phyloP scores from a whole-genome alignment of 2,329 filamentous ascomycete species.

The Colletotrichum noveboracense region DNA sequence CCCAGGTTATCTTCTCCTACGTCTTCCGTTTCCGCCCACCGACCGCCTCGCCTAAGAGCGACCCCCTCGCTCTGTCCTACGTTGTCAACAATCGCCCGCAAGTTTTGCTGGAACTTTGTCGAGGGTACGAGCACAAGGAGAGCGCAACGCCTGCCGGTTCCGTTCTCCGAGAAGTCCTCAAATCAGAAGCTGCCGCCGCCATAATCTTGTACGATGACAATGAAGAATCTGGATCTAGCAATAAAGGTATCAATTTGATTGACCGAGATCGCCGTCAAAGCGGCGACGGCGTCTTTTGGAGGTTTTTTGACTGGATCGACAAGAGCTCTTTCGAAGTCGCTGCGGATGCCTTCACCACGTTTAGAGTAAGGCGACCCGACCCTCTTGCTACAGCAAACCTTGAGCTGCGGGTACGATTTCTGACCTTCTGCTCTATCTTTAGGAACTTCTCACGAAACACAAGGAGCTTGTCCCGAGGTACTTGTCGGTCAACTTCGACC shows the following conservation, averaged over 20 bases:
- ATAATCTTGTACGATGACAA: constrained; percentile 94
- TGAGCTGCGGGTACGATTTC: not conserved
- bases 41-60: constrained; percentile 68
- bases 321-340: constrained; percentile 95
- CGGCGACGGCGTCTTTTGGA: constrained; percentile 91
- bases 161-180: constrained; percentile 85
- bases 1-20: constrained; percentile 94
- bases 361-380: constrained; percentile 68
- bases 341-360: constrained; percentile 97
- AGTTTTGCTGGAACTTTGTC: constrained; percentile 86
- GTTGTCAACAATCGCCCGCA: constrained; percentile 87
- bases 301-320: constrained; percentile 97
- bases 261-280: constrained; percentile 77
- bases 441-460: constrained; percentile 95
- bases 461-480: constrained; percentile 91
- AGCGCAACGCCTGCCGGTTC: constrained; percentile 91
- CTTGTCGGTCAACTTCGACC: constrained; percentile 85
- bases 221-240: constrained; percentile 69
- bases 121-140: constrained; percentile 87
- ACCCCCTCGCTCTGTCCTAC: constrained; percentile 86
- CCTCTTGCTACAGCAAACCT: not conserved
- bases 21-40: constrained; percentile 87
- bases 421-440: not conserved
- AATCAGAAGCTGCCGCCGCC: constrained; percentile 88
- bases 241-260: constrained; percentile 78